Evolutionary conservation across 352 stramenopile species (phyloP), one percentile per base, ranked within the genome.

Genomic region (Pythium brassicae): DNA sequence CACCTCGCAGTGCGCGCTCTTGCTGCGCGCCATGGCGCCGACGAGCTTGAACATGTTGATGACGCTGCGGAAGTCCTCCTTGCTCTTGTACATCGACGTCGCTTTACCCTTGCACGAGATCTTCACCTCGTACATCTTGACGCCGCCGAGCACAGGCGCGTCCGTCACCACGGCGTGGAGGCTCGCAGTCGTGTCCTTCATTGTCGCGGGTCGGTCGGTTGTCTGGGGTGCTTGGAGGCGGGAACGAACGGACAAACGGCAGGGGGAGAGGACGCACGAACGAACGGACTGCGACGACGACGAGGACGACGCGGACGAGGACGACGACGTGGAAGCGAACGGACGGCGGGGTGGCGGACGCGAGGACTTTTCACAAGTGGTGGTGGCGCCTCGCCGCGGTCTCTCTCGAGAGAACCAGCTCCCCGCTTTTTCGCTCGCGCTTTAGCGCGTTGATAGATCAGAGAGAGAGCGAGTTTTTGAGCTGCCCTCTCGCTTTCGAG

Each of bases 101-200:
- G 74, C 83, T 65, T 86, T 86, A 65, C 83, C 83, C 59, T 84
- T 86, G 72, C 77, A 87, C 26, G 65, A 53, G 52, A 91, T 74
- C 60, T 89, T 90, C 49, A 93, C 79, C 61, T 89, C 77, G 65
- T 86, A 93, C 80, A 91, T 91, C 66, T 88, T 82, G 56, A 69
- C 83, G 50, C 78, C 78, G 50, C 80, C 72, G 29, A 93, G 71
- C 25, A 79, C 69, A 2, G 82, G 80, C 40, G 83, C 83, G 40
- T 80, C 78, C 32, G 72, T 72, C 52, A 93, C 83, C 43, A 65
- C 68, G 0, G 72, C 75, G 53, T 67, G 76, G 34, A 92, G 62
- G 26, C 63, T 69, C 29, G 69, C 69, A 37, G 64, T 68, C 14
- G 39, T 55, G 55, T 76, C 65, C 68, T 83, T 86, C 75, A 86